Evolutionary conservation across 1,284 basidiomycete genomes (phyloP).

Genomic region (Irpex sp.): DNA sequence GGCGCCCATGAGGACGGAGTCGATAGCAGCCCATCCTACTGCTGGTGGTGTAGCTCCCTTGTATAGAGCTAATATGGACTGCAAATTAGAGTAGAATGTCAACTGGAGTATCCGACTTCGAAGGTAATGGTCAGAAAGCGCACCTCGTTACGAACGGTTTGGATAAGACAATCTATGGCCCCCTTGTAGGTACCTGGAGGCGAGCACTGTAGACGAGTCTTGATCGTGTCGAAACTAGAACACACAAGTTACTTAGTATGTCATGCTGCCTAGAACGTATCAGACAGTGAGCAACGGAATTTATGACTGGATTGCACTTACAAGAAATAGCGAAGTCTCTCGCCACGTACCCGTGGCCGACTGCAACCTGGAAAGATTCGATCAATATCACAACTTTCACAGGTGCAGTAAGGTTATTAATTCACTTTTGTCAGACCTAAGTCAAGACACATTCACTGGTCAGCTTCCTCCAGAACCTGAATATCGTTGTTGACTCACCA

Average conservation of each 20-base stretch:
- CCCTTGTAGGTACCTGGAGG: slow-evolving; percentile 67
- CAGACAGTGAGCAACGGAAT: no score
- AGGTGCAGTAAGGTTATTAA: slow-evolving; percentile 2
- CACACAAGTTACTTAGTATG: background rate
- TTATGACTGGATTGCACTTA: background rate
- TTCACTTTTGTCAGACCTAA: slow-evolving; percentile 59
- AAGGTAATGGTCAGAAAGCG: slow-evolving; percentile 11
- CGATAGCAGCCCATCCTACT: slow-evolving; percentile 74
- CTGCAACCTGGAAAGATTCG: slow-evolving; percentile 47
- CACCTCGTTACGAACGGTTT: slow-evolving; percentile 66
- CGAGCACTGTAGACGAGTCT: slow-evolving; percentile 69
- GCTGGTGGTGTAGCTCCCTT: slow-evolving; percentile 75
- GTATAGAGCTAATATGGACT: slow-evolving; percentile 47
- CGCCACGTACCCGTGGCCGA: slow-evolving; percentile 57
- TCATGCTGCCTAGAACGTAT: no score
- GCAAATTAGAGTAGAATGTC: background rate
- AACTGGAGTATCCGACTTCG: background rate
- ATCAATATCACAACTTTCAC: background rate
- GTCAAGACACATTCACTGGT: background rate
- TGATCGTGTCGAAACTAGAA: slow-evolving; percentile 67
- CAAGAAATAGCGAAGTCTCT: background rate
- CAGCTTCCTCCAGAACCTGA: background rate
- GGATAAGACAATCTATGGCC: slow-evolving; percentile 62
- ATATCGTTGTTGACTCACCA: slow-evolving; percentile 35
- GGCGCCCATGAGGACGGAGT: slow-evolving; percentile 73